phyloP scores from a whole-genome alignment of 495 filamentous ascomycete species.

The Bryoglossum gracile region DNA sequence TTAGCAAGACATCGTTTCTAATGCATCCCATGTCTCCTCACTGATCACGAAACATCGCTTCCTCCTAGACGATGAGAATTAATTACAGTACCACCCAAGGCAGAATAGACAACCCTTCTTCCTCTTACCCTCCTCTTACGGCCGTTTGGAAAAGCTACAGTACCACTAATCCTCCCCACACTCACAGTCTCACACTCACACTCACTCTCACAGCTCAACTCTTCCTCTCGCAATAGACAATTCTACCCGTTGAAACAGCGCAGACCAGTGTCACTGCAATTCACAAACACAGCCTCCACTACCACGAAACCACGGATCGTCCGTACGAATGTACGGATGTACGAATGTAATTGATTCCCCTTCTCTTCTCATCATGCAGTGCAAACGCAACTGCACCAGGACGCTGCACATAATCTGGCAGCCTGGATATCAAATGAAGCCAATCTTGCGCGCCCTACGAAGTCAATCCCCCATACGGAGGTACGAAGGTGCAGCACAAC shows the following conservation, averaged over 20 bases:
- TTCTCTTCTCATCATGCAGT: neutral
- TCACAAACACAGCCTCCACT: conserved; percentile 11
- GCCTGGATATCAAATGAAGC: conserved; percentile 3
- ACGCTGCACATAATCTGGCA: conserved; percentile 4
- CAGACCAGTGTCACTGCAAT: neutral
- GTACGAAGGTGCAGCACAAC: neutral
- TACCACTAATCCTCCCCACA: too few relatives aligned
- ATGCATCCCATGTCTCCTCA: neutral
- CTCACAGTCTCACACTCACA: neutral
- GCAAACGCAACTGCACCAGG: neutral
- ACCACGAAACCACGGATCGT: neutral
- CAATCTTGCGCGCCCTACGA: neutral
- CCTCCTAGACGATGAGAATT: neutral
- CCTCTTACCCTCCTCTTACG: neutral
- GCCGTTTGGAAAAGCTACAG: neutral
- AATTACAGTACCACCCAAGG: neutral
- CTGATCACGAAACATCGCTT: neutral
- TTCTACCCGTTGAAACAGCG: neutral
- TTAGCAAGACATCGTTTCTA: conserved; percentile 7
- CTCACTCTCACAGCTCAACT: neutral
- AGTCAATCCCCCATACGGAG: too few relatives aligned
- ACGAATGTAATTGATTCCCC: too few relatives aligned
- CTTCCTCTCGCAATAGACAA: neutral
- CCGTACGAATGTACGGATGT: neutral
- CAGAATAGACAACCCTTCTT: neutral